phyloP scores from a whole-genome alignment of 768 basidiomycete species.

The Wakefieldia striispora region DNA sequence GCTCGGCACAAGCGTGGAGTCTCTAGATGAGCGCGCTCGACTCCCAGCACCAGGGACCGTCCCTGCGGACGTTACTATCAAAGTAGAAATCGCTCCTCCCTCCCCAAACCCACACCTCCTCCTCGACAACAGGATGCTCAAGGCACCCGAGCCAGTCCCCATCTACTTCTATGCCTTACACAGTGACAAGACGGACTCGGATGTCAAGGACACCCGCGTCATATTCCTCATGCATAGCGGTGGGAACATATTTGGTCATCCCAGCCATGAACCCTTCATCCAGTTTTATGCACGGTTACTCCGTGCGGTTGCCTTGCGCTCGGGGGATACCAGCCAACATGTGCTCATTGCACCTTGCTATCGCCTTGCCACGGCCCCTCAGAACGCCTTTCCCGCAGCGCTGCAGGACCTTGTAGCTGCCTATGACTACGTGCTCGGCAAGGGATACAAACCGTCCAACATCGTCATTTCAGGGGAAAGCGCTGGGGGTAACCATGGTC shows the following conservation, averaged over 20 bases:
- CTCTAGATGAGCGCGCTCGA: not conserved
- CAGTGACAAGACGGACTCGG: not conserved
- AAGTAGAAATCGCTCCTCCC: conserved; percentile 10
- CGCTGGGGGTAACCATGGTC: conserved; percentile 27
- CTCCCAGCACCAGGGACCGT: not conserved
- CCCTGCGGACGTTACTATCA: not conserved
- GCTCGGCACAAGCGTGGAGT: not conserved
- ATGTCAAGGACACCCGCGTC: conserved; percentile 6
- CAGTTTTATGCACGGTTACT: conserved; percentile 9
- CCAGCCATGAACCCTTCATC: conserved; percentile 2
- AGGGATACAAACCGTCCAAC: conserved; percentile 25
- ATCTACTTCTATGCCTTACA: conserved; percentile 18
- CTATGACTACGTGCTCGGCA: conserved; percentile 24
- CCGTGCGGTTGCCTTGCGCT: conserved; percentile 1
- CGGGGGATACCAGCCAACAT: not conserved
- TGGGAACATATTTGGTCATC: conserved; percentile 17
- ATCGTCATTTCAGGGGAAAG: conserved; percentile 23
- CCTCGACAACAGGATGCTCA: not conserved
- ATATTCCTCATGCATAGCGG: conserved; percentile 28
- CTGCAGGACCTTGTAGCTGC: conserved; percentile 25
- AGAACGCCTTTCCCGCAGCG: conserved; percentile 23
- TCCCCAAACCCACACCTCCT: conserved; percentile 2
- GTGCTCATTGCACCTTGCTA: conserved; percentile 23
- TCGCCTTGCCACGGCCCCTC: conserved; percentile 21
- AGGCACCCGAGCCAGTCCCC: conserved; percentile 16